Evolutionary conservation across 176 grass and related monocot genomes (phyloP).

Genomic region (Saccharum officinarum): DNA sequence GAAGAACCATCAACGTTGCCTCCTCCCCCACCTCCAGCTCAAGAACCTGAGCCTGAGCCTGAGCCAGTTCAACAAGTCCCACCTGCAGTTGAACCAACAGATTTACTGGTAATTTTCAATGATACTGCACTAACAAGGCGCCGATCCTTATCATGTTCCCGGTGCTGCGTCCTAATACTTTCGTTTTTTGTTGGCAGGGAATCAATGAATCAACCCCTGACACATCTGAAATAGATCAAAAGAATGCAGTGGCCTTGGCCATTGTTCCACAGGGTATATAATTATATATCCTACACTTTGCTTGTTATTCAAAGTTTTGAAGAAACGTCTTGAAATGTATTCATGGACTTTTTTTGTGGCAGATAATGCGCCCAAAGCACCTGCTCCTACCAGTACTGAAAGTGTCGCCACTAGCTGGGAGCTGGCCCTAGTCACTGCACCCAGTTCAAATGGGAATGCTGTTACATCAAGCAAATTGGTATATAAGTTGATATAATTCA

Average conservation of each 20-base stretch:
- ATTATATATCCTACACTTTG: not conserved
- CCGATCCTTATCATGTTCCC: not conserved
- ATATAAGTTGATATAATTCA: constrained; percentile 3
- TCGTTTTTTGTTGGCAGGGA: constrained; percentile 44
- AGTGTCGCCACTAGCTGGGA: constrained; percentile 82
- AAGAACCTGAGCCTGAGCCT: constrained; percentile 49
- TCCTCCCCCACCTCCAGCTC: constrained; percentile 34
- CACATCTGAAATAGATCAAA: constrained; percentile 57
- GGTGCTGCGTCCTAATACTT: not conserved
- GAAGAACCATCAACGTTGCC: constrained; percentile 47
- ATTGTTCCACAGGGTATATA: constrained; percentile 78
- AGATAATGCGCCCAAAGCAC: constrained; percentile 55
- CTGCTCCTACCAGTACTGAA: constrained; percentile 42
- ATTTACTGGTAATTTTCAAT: constrained; percentile 77
- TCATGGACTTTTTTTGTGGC: not conserved
- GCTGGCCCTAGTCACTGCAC: constrained; percentile 61
- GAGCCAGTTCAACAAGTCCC: constrained; percentile 60
- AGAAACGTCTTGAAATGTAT: not conserved
- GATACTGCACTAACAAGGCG: not conserved
- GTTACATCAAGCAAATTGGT: constrained; percentile 76
- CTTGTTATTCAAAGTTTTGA: not conserved
- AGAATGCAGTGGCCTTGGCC: constrained; percentile 64
- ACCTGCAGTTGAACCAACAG: constrained; percentile 38
- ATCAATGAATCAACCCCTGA: constrained; percentile 54
- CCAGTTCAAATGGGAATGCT: constrained; percentile 68